Conservation (phyloP, 306 rosid genomes). For the Hippophae gyantsensis region DNA sequence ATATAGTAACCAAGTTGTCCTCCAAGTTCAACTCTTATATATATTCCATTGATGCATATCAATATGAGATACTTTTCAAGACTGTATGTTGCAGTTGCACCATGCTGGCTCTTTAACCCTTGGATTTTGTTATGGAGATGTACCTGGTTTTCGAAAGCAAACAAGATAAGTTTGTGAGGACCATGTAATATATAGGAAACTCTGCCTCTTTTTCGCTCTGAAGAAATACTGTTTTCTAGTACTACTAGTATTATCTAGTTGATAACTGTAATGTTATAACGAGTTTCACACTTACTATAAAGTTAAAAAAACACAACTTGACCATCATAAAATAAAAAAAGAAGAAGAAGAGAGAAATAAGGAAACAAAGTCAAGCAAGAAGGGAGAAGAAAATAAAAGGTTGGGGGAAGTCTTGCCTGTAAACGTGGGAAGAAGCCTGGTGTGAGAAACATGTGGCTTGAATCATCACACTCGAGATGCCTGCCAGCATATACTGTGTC, state of each 20-base stretch:
- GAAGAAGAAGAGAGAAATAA: neutral
- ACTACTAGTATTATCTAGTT: too few relatives aligned
- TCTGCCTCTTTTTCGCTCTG: neutral
- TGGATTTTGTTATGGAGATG: constrained; percentile 71
- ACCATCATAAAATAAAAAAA: neutral
- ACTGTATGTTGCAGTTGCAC: constrained; percentile 89
- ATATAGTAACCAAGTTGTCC: constrained; percentile 73
- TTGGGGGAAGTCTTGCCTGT: constrained; percentile 46
- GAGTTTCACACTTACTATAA: too few relatives aligned
- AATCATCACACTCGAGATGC: constrained; percentile 91
- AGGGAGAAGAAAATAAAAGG: constrained; percentile 3
- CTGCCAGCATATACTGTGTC: constrained; percentile 63
- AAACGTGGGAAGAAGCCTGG: constrained; percentile 90
- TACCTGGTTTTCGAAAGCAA: constrained; percentile 47
- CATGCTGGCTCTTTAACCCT: constrained; percentile 63
- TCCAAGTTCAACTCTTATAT: constrained; percentile 81
- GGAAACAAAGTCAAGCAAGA: neutral
- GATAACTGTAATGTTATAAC: too few relatives aligned
- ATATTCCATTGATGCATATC: constrained; percentile 71
- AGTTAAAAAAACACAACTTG: too few relatives aligned
- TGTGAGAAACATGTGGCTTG: constrained; percentile 84
- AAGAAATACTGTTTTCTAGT: neutral
- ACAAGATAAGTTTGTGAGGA: constrained; percentile 17
- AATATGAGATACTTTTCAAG: constrained; percentile 81
- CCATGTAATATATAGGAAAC: neutral